Conservation (phyloP, 2,329 filamentous ascomycete genomes). For the Diaporthe vaccinii region DNA sequence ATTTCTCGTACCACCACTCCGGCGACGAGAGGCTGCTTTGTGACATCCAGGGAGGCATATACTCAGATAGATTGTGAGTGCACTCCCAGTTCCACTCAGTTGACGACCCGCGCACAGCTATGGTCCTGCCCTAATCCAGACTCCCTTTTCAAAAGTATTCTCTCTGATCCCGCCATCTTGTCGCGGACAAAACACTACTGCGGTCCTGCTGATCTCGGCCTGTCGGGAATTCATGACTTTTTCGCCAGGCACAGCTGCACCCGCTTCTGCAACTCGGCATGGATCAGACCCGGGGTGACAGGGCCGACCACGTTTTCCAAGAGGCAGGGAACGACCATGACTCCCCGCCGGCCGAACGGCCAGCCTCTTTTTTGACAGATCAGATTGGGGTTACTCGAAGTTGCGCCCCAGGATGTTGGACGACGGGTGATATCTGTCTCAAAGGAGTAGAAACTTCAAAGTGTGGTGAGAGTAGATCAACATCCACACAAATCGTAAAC, state of each 20-base stretch:
- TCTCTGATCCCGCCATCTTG: neutral
- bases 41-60: neutral
- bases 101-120: neutral
- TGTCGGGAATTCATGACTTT: fast-evolving
- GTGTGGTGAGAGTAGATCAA: no score
- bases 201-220: neutral
- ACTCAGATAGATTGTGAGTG: neutral
- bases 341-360: no score
- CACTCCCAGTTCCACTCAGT: no score
- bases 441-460: no score
- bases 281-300: fast-evolving
- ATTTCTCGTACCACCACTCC: neutral
- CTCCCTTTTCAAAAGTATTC: neutral
- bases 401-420: no score
- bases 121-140: neutral
- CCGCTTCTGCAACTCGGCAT: neutral
- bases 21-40: neutral
- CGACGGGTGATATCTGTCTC: no score
- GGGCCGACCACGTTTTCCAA: neutral
- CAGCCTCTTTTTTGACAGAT: no score
- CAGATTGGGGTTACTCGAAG: no score
- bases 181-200: neutral
- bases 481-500: no score
- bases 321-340: neutral
- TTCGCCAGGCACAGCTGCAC: neutral